Base-by-base conservation (phyloP, 495 filamentous ascomycete species). In the Aspergillus carlsbadensis region DNA sequence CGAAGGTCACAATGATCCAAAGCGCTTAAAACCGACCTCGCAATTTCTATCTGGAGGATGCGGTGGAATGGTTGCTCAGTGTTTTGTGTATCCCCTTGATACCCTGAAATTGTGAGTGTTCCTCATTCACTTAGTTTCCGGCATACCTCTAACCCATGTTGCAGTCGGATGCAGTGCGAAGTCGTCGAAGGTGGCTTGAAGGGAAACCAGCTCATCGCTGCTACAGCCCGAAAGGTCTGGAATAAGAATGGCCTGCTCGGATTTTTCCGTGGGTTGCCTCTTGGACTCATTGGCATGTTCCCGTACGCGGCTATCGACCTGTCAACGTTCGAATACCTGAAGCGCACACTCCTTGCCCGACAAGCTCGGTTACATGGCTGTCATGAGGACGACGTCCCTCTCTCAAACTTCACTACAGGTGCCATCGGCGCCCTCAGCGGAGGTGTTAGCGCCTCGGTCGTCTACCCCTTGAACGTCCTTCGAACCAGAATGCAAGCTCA, bases 301-400 rank as follows among this genome's bases (percentile, higher is more conserved):
- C 94, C 94, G 1, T 99, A 99, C 71, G 90, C 90, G 33, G 95
- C 94, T 35, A 94, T 99, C 69, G 94, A 99, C 67, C 84, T 99
- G 57, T 88, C 90, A 37, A 96, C 90, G 0, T 99, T 97, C 61
- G 94, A 99, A 71, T 85, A 92, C 46, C 78, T 96, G 52, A 99
- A 99, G 76, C 82, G 82, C 29, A 76, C 75, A 6, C 81, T 96
- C 53, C 75, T 85, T 2, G 76, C 75, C 10, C 84, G 85, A 40
- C 88, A 91, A 62, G 90, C 91, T n/a, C 82, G 80, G 31, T 74
- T 80, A 17, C 68, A 82, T 18, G 77, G 86, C 45, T 87, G 86
- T 53, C 87, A 91, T 62, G 91, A 96, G 65, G 89, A 94, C 39
- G 92, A 96, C 62, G 83, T 88, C 2, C 74, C 83, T 13, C 83